These are phyloP conservation scores for Suillus tomentosus DNA, from an alignment of 768 basidiomycete genomes.

Conservation along the genomic window DNA sequence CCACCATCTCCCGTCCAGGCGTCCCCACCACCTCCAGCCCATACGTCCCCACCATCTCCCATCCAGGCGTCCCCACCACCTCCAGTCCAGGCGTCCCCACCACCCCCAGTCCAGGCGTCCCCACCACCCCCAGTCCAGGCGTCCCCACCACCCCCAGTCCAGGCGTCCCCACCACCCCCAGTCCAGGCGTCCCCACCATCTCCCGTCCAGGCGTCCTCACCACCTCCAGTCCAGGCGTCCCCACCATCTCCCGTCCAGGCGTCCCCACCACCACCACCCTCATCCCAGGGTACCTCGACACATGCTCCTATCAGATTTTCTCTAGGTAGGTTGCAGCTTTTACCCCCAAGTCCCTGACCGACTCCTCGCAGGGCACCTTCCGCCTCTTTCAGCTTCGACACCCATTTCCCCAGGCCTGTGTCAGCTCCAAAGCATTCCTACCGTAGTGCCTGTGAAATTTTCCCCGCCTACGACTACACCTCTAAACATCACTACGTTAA, in stretches of 20 bases:
- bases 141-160: no score
- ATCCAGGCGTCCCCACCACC: not conserved
- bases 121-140: no score
- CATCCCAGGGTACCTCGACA: not conserved
- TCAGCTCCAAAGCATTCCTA: not conserved
- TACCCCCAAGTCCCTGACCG: not conserved
- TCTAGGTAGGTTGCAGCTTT: not conserved
- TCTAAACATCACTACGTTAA: not conserved
- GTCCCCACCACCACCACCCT: no score
- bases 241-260: no score
- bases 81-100: no score
- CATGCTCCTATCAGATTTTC: not conserved
- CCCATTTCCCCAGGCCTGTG: not conserved
- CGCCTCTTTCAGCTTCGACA: not conserved
- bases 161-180: not conserved
- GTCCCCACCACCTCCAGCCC: no score
- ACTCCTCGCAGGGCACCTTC: not conserved
- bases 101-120: no score
- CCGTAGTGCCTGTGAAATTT: not conserved
- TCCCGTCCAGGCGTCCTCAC: no score
- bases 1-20: no score
- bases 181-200: not conserved
- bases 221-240: no score
- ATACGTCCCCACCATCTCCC: not conserved
- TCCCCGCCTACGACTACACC: not conserved